Evolutionary conservation across 129 eudicot genomes (phyloP).

Genomic region (Logfia minima): DNA sequence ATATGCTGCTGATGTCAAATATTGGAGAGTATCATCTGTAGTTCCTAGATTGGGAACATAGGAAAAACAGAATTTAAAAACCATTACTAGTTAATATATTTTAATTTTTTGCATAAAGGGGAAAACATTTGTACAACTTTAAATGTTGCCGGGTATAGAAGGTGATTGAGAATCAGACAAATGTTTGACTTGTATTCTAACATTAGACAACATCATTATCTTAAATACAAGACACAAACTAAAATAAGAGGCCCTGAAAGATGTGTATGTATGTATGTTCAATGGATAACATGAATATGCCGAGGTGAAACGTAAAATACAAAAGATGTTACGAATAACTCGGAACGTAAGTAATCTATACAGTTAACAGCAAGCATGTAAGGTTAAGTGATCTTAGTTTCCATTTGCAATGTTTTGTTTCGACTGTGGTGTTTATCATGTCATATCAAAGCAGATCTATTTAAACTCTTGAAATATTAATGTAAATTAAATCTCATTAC

Average conservation of each 20-base stretch:
- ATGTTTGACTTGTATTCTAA: neutral
- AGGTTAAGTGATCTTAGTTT: too few species aligned
- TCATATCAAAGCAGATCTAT: too few species aligned
- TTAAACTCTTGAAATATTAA: too few species aligned
- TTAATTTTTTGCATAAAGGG: neutral
- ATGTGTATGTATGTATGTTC: neutral
- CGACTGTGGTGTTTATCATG: too few species aligned
- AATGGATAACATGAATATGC: slow-evolving; percentile 10
- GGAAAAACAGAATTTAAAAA: neutral
- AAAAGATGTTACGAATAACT: neutral
- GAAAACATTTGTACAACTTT: neutral
- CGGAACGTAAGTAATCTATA: too few species aligned
- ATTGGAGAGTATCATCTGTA: too few species aligned
- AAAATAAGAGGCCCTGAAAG: neutral
- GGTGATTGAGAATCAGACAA: neutral
- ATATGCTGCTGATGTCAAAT: neutral
- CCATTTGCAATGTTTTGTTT: too few species aligned
- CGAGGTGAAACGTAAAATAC: neutral
- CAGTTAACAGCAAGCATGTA: too few species aligned
- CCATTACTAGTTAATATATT: neutral
- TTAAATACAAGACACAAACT: neutral
- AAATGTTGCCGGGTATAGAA: too few species aligned
- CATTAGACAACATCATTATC: neutral
- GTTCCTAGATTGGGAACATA: too few species aligned
- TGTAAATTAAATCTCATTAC: too few species aligned